A percentile compares a stretch with the other conserved stretches of the same genome.
phyloP scores from a whole-genome alignment of 306 rosid genomes.

The Fragaria ananassa region DNA sequence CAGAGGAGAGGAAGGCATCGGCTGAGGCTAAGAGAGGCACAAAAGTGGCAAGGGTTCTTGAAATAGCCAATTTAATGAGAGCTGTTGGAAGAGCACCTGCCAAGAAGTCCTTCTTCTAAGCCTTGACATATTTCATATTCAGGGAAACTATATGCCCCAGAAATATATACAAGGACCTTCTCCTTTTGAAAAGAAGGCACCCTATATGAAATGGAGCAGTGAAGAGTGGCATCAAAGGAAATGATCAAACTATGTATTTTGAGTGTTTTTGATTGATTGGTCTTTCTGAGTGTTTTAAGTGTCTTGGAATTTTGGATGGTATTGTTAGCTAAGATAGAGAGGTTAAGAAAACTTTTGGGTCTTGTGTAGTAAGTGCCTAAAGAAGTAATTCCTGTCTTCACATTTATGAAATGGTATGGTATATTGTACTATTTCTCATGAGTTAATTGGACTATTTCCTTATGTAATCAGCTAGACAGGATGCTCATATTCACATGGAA shows the following conservation, averaged over 20 bases:
- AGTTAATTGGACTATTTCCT: neutral
- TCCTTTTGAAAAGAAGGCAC: slow-evolving; percentile 30
- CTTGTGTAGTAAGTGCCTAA: slow-evolving; percentile 30
- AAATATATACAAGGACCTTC: slow-evolving; percentile 29
- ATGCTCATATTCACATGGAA: neutral
- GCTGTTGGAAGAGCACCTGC: slow-evolving; percentile 91
- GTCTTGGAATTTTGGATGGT: slow-evolving; percentile 27
- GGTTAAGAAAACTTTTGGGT: slow-evolving; percentile 24
- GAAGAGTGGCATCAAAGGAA: slow-evolving; percentile 25
- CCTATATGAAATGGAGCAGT: slow-evolving; percentile 26
- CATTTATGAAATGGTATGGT: slow-evolving; percentile 4
- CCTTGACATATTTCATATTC: neutral
- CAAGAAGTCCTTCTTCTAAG: slow-evolving; percentile 76
- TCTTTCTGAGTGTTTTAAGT: slow-evolving; percentile 26
- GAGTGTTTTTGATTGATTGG: slow-evolving; percentile 37
- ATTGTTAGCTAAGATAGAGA: slow-evolving; percentile 18
- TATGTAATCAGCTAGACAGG: neutral
- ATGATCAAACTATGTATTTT: slow-evolving; percentile 19
- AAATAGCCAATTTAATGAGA: slow-evolving; percentile 75
- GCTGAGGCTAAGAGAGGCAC: slow-evolving; percentile 92
- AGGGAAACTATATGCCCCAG: slow-evolving; percentile 19
- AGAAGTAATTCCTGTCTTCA: neutral
- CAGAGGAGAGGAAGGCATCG: slow-evolving; percentile 90
- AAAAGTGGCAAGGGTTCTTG: slow-evolving; percentile 73
- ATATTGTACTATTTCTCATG: neutral